These are phyloP conservation scores for Cinnamomum micranthum DNA, from an alignment of 164 flowering plant species.

Conservation along the genomic window DNA sequence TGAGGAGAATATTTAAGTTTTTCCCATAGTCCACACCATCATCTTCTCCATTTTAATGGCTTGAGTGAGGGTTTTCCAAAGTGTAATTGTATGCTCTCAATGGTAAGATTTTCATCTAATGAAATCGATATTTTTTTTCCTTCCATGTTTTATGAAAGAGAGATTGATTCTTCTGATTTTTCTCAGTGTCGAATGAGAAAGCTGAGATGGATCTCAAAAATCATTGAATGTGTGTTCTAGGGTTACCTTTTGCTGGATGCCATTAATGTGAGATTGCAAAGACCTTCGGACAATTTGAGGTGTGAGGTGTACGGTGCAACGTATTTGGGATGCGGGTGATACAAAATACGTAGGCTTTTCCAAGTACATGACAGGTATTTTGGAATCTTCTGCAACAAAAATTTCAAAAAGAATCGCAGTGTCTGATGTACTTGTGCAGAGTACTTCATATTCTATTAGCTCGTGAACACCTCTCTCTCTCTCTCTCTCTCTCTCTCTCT, in stretches of 20 bases:
- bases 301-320: background rate
- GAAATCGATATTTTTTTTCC: background rate
- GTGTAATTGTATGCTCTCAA: slow-evolving; percentile 6
- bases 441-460: background rate
- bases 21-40: background rate
- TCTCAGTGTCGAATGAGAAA: slow-evolving; percentile 14
- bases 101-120: slow-evolving; percentile 5
- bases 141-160: slow-evolving; percentile 6
- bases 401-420: background rate
- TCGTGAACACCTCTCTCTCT: background rate
- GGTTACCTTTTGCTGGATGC: slow-evolving; percentile 23
- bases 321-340: background rate
- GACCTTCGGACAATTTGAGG: slow-evolving; percentile 1
- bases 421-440: background rate
- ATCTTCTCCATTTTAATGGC: slow-evolving; percentile 5
- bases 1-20: slow-evolving; percentile 20
- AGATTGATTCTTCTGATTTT: slow-evolving; percentile 3
- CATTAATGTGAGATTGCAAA: slow-evolving; percentile 23
- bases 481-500: background rate
- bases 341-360: slow-evolving; percentile 5
- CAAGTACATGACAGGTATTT: slow-evolving; percentile 15
- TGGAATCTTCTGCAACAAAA: slow-evolving; percentile 10
- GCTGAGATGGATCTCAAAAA: slow-evolving; percentile 17
- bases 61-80: slow-evolving; percentile 6
- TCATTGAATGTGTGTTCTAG: slow-evolving; percentile 33